These are phyloP conservation scores for Psidium friedrichsthalianum DNA, from an alignment of 345 rosid genomes.

Conservation along the genomic window DNA sequence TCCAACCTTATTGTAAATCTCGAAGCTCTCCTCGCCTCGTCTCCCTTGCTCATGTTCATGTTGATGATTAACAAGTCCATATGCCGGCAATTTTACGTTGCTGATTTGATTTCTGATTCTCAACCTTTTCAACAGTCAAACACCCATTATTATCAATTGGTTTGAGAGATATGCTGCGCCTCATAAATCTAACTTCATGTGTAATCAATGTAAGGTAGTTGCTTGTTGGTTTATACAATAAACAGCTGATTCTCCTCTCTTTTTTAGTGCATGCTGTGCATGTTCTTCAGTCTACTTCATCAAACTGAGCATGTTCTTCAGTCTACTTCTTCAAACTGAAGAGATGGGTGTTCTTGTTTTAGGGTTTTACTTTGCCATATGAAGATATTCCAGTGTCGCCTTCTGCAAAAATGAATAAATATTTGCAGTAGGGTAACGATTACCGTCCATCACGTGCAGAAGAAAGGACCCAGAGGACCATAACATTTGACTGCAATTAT, in stretches of 20 bases:
- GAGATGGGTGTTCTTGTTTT: no score
- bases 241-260: not conserved
- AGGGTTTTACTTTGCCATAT: not conserved
- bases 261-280: not conserved
- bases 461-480: not conserved
- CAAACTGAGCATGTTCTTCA: no score
- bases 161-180: not conserved
- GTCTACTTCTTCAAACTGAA: not conserved
- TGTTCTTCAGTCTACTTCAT: no score
- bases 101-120: not conserved
- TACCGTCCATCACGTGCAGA: constrained; percentile 1
- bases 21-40: not conserved
- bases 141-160: not conserved
- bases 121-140: not conserved
- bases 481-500: not conserved
- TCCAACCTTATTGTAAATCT: not conserved
- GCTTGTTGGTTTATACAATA: not conserved
- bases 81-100: not conserved
- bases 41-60: not conserved
- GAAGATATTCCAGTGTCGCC: not conserved
- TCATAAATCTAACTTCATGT: not conserved
- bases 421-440: not conserved
- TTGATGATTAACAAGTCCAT: not conserved
- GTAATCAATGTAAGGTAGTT: not conserved
- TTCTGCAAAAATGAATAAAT: not conserved